phyloP scores from a whole-genome alignment of 164 flowering plant genomes.

The Annona squamosa region DNA sequence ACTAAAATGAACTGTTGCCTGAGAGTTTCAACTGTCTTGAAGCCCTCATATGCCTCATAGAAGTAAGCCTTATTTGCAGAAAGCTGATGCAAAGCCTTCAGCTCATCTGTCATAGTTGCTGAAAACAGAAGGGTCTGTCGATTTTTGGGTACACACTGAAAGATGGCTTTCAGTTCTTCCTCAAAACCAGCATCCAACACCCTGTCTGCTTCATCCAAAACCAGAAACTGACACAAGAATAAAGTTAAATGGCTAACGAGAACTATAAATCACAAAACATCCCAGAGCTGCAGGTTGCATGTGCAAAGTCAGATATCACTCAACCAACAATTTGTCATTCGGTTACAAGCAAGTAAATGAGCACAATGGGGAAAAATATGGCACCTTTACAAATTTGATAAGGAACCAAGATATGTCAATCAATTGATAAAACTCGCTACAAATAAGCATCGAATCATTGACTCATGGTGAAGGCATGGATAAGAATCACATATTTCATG shows the following conservation, averaged over 20 bases:
- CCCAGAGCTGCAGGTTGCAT: background rate
- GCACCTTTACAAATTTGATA: background rate
- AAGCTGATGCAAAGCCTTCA: slow-evolving; percentile 65
- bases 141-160: slow-evolving; percentile 70
- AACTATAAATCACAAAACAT: background rate
- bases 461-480: background rate
- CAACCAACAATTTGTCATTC: background rate
- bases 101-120: slow-evolving; percentile 79
- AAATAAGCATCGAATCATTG: background rate
- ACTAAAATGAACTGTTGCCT: slow-evolving; percentile 67
- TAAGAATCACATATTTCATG: background rate
- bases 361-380: background rate
- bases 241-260: background rate
- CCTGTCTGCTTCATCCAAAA: slow-evolving; percentile 97
- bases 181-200: slow-evolving; percentile 88
- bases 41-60: slow-evolving; percentile 86
- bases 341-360: background rate
- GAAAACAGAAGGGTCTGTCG: slow-evolving; percentile 89
- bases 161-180: slow-evolving; percentile 67
- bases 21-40: slow-evolving; percentile 81
- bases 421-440: background rate
- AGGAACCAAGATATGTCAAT: background rate
- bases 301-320: background rate
- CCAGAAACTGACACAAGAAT: slow-evolving; percentile 55
- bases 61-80: slow-evolving; percentile 79